Evolutionary conservation across 1,284 basidiomycete genomes (phyloP).

Genomic region (Cryptococcus sp.): DNA sequence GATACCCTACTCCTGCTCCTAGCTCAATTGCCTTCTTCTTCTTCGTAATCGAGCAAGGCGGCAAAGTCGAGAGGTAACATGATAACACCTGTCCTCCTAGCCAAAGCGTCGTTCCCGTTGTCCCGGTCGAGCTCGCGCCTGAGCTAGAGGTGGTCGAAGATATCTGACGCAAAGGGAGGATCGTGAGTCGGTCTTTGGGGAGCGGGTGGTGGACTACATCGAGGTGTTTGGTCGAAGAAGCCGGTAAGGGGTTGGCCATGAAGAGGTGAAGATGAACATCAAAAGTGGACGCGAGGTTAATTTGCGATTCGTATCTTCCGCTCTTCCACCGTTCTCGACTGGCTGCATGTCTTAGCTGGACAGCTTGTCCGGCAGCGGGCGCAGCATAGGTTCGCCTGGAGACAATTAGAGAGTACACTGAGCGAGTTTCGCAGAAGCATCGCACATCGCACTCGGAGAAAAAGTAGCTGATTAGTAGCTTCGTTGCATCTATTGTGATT

Average conservation of each 20-base stretch:
- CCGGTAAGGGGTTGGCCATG: slow-evolving; percentile 20
- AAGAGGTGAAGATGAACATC: not conserved
- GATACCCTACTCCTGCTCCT: slow-evolving; percentile 74
- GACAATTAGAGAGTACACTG: too few species aligned
- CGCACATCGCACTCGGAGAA: too few species aligned
- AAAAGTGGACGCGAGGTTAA: too few species aligned
- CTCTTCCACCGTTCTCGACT: too few species aligned
- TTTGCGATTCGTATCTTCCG: too few species aligned
- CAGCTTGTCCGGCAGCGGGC: too few species aligned
- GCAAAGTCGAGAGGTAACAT: slow-evolving; percentile 52
- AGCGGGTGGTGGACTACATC: slow-evolving; percentile 53
- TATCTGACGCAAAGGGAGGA: slow-evolving; percentile 20
- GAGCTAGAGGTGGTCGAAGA: slow-evolving; percentile 7
- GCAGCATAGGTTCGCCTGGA: too few species aligned
- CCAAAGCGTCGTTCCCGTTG: slow-evolving; percentile 85
- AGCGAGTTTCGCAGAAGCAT: too few species aligned
- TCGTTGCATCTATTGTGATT: too few species aligned
- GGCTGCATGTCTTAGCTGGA: too few species aligned
- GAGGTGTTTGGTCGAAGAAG: slow-evolving; percentile 58
- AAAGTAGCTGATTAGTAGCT: too few species aligned
- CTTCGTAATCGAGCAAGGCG: not conserved
- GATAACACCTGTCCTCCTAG: slow-evolving; percentile 71
- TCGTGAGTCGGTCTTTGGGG: slow-evolving; percentile 36
- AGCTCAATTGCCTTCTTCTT: slow-evolving; percentile 60
- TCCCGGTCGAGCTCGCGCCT: slow-evolving; percentile 28